Percentiles rank a stretch among this genome's conserved stretches.
Conservation (phyloP, 768 basidiomycete genomes). For the Auriculariales sp. region DNA sequence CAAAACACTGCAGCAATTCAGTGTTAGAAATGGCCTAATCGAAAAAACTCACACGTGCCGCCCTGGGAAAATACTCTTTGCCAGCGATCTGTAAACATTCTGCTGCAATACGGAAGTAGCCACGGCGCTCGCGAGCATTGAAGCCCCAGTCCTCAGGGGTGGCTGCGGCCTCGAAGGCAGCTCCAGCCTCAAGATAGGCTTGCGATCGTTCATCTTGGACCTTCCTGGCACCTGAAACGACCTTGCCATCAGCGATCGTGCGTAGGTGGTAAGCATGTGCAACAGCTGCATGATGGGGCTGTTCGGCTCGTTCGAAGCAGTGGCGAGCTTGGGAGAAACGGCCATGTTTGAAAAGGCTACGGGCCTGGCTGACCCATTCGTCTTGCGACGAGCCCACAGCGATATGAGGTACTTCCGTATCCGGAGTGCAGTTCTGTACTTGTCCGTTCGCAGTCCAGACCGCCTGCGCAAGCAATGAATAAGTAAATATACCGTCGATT, state of each 20-base stretch:
- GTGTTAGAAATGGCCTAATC: too few species aligned
- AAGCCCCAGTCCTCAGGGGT: slow-evolving; percentile 12
- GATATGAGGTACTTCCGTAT: slow-evolving; percentile 34
- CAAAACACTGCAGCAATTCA: neutral
- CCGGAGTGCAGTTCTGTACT: slow-evolving; percentile 34
- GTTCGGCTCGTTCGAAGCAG: slow-evolving; percentile 34
- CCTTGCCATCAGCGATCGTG: slow-evolving; percentile 27
- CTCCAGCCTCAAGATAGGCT: slow-evolving; percentile 32
- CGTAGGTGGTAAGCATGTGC: slow-evolving; percentile 40
- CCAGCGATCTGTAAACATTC: slow-evolving; percentile 30
- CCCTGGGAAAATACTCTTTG: slow-evolving; percentile 19
- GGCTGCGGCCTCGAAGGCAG: slow-evolving; percentile 33
- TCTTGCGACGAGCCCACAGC: slow-evolving; percentile 35
- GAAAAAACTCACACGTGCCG: slow-evolving; percentile 28
- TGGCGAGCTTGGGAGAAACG: slow-evolving; percentile 39
- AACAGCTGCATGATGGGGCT: slow-evolving; percentile 27
- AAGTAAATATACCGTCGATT: neutral
- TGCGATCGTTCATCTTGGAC: slow-evolving; percentile 12
- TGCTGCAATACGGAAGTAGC: slow-evolving; percentile 29
- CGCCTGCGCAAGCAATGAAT: slow-evolving; percentile 28
- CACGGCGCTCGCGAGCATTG: slow-evolving; percentile 13
- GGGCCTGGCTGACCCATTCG: slow-evolving; percentile 31
- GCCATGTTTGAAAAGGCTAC: slow-evolving; percentile 24
- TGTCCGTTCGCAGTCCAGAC: slow-evolving; percentile 34
- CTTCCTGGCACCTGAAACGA: slow-evolving; percentile 13